Evolutionary conservation across 495 filamentous ascomycete species (phyloP), one percentile per base, ranked within the genome.

Genomic region (Pyronema omphalodes): DNA sequence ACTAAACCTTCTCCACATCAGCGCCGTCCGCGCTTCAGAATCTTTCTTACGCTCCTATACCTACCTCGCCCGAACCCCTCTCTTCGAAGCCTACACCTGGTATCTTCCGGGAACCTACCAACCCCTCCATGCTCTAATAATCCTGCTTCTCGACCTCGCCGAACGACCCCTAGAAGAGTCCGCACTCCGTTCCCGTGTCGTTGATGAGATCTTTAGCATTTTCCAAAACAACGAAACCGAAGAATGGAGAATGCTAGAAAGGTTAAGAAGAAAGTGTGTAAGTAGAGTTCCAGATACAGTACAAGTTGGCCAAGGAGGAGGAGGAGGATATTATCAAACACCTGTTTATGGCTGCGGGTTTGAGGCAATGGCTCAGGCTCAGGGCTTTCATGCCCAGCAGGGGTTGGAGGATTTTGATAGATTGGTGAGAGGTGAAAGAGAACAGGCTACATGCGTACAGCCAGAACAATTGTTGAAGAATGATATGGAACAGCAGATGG

Each of bases 51-150:
- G 71, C 18, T 75, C 74, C 43, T 77, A 76, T 51, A 69, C 76
- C 35, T 66, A 72, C 14, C 66, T 77, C 18, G 71, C 73, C 2
- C 73, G 71, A 3, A 71, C 74, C 40, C 68, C 72, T 5, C 68
- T 72, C 29, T 77, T 76, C 51, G 73, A 75, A 47, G 73, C 74
- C 1, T 77, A 76, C 44, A 71, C 74, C n/a, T 77, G 74, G 74
- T 75, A 73, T 58, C 76, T 73, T 67, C 74, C 74, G 8, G 74
- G 73, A 0, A 76, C 74, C 9, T 73, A 75, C 46, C 74, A 77
- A 54, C 74, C 74, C 6, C 73, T 77, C 65, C 74, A 77, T 58
- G 73, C 74, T 17, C 71, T 71, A 8, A 76, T 76, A 70, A 74
- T 77, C 49, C 73, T 77, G 64, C 72, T 76, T 18, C 73, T 77